A percentile compares a stretch with the other conserved stretches of the same genome.
These are phyloP conservation scores for Cutaneotrichosporon arboriforme DNA, from an alignment of 1,284 basidiomycete species.

Conservation along the genomic window DNA sequence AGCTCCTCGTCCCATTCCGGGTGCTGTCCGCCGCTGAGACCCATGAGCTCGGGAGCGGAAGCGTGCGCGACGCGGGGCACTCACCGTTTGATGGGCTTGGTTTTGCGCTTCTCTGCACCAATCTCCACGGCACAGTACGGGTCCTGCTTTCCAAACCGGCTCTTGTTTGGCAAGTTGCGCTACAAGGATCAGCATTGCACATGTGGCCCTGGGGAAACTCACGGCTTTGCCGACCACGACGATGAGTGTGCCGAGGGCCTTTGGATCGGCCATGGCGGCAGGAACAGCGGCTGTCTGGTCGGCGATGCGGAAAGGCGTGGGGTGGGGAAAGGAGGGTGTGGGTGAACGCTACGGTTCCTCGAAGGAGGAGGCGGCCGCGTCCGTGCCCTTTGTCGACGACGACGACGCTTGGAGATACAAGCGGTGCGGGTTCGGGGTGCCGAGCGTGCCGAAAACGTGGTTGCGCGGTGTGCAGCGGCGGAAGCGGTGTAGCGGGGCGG, in stretches of 20 bases:
- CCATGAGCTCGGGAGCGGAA: not conserved
- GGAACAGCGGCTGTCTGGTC: not conserved
- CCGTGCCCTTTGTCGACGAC: no score
- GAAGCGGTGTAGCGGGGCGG: not conserved
- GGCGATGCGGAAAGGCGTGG: not conserved
- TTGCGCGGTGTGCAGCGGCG: no score
- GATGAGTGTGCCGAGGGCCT: constrained; percentile 86
- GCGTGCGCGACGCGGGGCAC: constrained; percentile 7
- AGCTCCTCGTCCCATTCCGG: constrained; percentile 99
- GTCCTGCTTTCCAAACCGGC: constrained; percentile 94
- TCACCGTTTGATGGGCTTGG: constrained; percentile 75
- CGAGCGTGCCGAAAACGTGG: no score
- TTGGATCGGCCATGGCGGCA: constrained; percentile 45
- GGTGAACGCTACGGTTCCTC: no score
- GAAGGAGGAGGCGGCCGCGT: no score
- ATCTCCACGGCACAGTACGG: constrained; percentile 81
- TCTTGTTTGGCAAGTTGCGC: constrained; percentile 89
- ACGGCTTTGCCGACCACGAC: constrained; percentile 94
- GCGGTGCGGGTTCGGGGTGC: no score
- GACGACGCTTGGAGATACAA: no score
- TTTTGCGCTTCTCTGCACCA: constrained; percentile 73
- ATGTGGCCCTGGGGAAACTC: no score
- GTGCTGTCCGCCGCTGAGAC: constrained; percentile 83
- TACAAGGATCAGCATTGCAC: constrained; percentile 39
- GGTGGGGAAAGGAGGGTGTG: no score